Evolutionary conservation across 768 basidiomycete species (phyloP).

Genomic region (Dentipellis fragilis): DNA sequence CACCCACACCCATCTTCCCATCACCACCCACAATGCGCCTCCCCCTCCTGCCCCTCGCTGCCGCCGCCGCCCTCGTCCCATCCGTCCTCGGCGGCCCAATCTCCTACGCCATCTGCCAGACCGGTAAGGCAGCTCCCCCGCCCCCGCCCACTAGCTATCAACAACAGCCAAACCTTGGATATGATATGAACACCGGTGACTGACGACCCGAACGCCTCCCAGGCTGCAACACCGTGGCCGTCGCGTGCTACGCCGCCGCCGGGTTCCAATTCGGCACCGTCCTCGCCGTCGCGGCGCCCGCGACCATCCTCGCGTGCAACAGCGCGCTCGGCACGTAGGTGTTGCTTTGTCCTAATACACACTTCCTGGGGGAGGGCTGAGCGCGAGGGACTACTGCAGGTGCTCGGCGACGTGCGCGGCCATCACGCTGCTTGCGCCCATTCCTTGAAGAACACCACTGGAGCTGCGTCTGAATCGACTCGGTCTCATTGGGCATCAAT

Average conservation of each 20-base stretch:
- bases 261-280: constrained; percentile 34
- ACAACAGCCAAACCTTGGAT: neutral
- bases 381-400: neutral
- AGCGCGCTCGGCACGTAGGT: constrained; percentile 25
- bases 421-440: constrained; percentile 6
- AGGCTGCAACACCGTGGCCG: constrained; percentile 27
- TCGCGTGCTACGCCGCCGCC: constrained; percentile 34
- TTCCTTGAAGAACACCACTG: constrained; percentile 10
- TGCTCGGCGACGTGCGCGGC: neutral
- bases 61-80: neutral
- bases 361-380: neutral
- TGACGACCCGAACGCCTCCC: neutral
- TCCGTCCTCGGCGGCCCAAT: neutral
- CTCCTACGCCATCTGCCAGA: neutral
- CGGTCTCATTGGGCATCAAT: too few relatives aligned
- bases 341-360: neutral
- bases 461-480: too few relatives aligned
- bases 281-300: constrained; percentile 27
- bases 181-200: neutral
- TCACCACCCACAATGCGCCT: neutral
- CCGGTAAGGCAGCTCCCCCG: neutral
- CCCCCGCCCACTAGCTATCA: too few relatives aligned
- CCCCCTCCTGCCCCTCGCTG: neutral
- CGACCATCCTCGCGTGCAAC: constrained; percentile 33
- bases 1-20: neutral